Evolutionary conservation across 805 yeast species (phyloP).

Genomic region (Candida ortonii): DNA sequence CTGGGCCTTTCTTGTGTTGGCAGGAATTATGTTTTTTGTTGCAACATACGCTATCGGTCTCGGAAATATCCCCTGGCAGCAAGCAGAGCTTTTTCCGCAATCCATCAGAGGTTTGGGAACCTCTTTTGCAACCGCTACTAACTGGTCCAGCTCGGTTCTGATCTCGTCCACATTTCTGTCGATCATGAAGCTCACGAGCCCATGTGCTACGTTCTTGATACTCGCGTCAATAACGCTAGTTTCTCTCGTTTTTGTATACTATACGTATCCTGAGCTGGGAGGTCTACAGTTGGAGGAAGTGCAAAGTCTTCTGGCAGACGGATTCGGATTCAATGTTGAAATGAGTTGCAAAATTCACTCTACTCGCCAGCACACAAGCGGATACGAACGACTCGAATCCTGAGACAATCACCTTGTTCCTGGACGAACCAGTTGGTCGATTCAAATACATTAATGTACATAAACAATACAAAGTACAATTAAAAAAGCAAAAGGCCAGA

Average conservation of each 20-base stretch:
- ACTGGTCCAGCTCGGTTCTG: slow-evolving; percentile 54
- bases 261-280: slow-evolving; percentile 49
- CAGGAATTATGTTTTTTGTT: slow-evolving; percentile 49
- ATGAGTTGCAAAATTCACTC: slow-evolving; percentile 35
- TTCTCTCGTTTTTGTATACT: slow-evolving; percentile 42
- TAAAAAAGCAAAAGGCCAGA: no score
- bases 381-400: no score
- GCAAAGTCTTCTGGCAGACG: slow-evolving; percentile 40
- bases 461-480: no score
- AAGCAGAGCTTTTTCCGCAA: slow-evolving; percentile 55
- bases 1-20: slow-evolving; percentile 45
- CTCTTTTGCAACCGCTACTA: slow-evolving; percentile 32
- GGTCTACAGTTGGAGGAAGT: slow-evolving; percentile 54
- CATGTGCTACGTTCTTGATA: slow-evolving; percentile 47
- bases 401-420: no score
- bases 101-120: slow-evolving; percentile 52
- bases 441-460: no score
- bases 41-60: slow-evolving; percentile 54
- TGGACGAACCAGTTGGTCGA: no score
- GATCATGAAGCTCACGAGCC: slow-evolving; percentile 49
- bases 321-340: slow-evolving; percentile 50
- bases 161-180: slow-evolving; percentile 52
- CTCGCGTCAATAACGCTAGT: slow-evolving; percentile 45
- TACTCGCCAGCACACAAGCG: no score
- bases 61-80: slow-evolving; percentile 60